Base-by-base conservation (phyloP, 148 eudicot genomes). In the Diospyros kaki region DNA sequence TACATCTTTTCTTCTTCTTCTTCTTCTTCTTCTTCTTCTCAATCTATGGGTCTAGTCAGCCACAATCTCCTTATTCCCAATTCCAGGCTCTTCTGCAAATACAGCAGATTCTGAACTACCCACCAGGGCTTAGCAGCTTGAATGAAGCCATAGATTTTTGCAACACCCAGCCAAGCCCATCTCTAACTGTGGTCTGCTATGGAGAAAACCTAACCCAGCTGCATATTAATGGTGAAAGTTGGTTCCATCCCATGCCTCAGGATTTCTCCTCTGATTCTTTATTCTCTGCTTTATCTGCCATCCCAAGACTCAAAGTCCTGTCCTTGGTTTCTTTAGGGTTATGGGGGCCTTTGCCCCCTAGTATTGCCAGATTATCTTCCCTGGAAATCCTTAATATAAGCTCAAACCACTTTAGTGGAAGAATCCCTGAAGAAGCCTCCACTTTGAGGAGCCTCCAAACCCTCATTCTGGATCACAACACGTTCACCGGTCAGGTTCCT, bases 321-420 rank as follows among this genome's bases (percentile, higher is more conserved):
- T 86, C 94, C 72, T 78, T 93, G 74, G 90, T 86, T 59, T 86
- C 89, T 46, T 66, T 91, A 69, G 91, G 94, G 28, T 63, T 93
- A 42, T 78, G 85, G 85, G 98, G 96, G 6, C 71, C 82, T n/a
- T 64, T 93, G 60, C 97, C 98, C 78, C 53, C 70, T 61, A 61
- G 42, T 15, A 77, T 93, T 74, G 89, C 85, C 42, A 81, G 64
- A 61, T 74, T 88, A 4, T 61, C 86, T 74, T 84, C 89, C 3
- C 82, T 93, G 11, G 98, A 93, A 67, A 89, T 93, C 50, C 62
- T 93, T 1, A 89, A 93, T 73, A 76, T 93, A 6, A 93, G 94
- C 46, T 91, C 93, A 53, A 93, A 93, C 73, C 63, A 71, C 61
- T 78, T 93, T 68, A 52, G 66, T 83, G 98, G 98, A 0, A 75